Conservation (phyloP, 768 basidiomycete species). For the Boletellus emodensis region DNA sequence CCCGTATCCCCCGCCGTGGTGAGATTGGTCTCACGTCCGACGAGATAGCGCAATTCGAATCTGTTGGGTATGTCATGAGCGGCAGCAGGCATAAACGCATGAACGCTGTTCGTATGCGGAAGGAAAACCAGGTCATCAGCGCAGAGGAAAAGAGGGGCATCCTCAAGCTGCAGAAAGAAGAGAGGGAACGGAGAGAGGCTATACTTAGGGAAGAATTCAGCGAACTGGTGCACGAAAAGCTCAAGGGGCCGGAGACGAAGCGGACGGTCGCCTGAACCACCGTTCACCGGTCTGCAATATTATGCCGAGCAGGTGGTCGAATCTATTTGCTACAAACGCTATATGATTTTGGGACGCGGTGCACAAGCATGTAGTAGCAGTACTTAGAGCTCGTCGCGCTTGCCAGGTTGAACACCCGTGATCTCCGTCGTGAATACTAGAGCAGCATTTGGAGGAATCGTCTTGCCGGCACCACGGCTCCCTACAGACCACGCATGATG, state of each 20-base stretch:
- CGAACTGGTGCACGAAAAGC: slow-evolving; percentile 72
- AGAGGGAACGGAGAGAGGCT: slow-evolving; percentile 85
- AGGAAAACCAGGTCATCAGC: slow-evolving; percentile 99
- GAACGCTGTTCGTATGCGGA: slow-evolving; percentile 98
- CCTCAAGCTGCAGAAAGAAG: slow-evolving; percentile 90
- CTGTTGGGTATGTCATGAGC: slow-evolving; percentile 96
- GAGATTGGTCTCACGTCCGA: slow-evolving; percentile 92
- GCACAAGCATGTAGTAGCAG: background rate
- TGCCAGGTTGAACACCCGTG: slow-evolving; percentile 49
- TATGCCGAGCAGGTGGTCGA: too few relatives aligned
- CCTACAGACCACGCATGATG: slow-evolving; percentile 40
- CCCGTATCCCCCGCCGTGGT: slow-evolving; percentile 96
- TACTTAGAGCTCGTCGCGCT: slow-evolving; percentile 53
- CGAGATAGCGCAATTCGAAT: slow-evolving; percentile 84
- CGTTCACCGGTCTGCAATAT: background rate
- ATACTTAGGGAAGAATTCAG: slow-evolving; percentile 88
- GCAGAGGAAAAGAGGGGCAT: slow-evolving; percentile 98
- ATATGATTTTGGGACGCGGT: background rate
- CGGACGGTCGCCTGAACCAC: slow-evolving; percentile 8
- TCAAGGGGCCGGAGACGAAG: slow-evolving; percentile 48
- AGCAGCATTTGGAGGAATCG: slow-evolving; percentile 77
- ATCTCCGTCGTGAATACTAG: slow-evolving; percentile 88
- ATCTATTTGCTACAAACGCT: background rate
- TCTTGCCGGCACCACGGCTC: slow-evolving; percentile 63
- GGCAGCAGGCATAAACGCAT: slow-evolving; percentile 92